These are phyloP conservation scores for Fragosphaeria purpurea DNA, from an alignment of 2,329 filamentous ascomycete genomes.

Conservation along the genomic window DNA sequence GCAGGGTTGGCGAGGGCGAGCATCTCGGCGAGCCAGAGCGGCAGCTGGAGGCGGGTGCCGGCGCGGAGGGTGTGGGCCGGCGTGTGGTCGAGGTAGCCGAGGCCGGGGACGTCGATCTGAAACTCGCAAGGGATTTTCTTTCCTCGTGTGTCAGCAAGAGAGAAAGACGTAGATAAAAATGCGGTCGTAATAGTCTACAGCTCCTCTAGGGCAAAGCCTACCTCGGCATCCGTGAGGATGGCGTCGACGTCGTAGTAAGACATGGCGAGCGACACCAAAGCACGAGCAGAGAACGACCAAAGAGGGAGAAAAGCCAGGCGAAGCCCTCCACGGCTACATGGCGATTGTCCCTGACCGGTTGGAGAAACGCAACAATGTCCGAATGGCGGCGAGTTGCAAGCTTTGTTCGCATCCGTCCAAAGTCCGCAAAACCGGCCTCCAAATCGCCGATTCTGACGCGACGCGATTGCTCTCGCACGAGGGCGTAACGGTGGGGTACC, in stretches of 20 bases:
- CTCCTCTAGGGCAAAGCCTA: constrained; percentile 22
- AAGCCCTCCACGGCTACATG: too few relatives aligned
- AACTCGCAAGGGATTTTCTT: constrained; percentile 98
- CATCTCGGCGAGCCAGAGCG: constrained; percentile 92
- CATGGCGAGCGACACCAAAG: constrained; percentile 26
- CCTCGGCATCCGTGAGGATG: constrained; percentile 77
- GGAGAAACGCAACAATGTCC: too few relatives aligned
- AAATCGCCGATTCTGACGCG: background rate
- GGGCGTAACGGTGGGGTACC: background rate
- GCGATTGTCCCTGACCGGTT: too few relatives aligned
- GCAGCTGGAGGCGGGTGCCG: constrained; percentile 71
- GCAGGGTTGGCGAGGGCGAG: constrained; percentile 56
- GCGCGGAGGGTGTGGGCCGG: constrained; percentile 60
- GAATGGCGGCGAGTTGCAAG: too few relatives aligned
- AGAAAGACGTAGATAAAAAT: background rate
- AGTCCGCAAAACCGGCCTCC: too few relatives aligned
- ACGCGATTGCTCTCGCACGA: background rate
- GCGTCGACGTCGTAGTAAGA: constrained; percentile 80
- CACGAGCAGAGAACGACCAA: background rate
- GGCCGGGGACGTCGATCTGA: constrained; percentile 74
- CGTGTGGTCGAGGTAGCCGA: constrained; percentile 85
- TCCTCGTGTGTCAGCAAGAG: constrained; percentile 39
- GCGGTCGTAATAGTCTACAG: too few relatives aligned
- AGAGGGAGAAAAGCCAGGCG: too few relatives aligned
- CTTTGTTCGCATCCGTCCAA: too few relatives aligned